A percentile compares a stretch with the other conserved stretches of the same genome.
These are phyloP conservation scores for Globisporangium polare DNA, from an alignment of 352 stramenopile genomes.

Conservation along the genomic window DNA sequence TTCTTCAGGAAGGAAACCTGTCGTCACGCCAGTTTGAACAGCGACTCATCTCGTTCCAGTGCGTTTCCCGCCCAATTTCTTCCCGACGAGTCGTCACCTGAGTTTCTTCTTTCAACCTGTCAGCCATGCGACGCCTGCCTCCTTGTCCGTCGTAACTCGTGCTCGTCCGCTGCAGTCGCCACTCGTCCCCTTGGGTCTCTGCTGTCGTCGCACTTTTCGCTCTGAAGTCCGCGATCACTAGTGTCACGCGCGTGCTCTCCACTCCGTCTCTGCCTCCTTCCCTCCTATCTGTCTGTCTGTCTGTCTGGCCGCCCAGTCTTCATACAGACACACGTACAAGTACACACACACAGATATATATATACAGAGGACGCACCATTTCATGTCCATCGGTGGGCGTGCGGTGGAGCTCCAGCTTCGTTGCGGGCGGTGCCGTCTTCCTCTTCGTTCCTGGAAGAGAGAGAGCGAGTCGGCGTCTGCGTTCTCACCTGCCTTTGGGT, in stretches of 20 bases:
- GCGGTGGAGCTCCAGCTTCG: slow-evolving; percentile 42
- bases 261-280: not conserved
- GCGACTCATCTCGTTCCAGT: not conserved
- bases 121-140: too few relatives aligned
- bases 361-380: slow-evolving; percentile 28
- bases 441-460: not conserved
- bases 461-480: slow-evolving; percentile 3
- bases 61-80: not conserved
- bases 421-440: slow-evolving; percentile 10
- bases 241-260: not conserved
- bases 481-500: not conserved
- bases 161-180: not conserved
- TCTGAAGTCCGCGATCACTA: not conserved
- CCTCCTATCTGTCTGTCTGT: not conserved
- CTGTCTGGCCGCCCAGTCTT: not conserved
- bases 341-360: not conserved
- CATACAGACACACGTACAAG: not conserved
- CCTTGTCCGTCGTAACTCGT: not conserved
- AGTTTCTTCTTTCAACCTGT: too few relatives aligned
- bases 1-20: too few relatives aligned
- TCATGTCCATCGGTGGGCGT: slow-evolving; percentile 39
- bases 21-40: not conserved
- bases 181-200: not conserved
- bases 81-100: not conserved
- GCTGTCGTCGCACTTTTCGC: not conserved